Conservation (phyloP, 2,329 filamentous ascomycete species). For the Talaromyces sp. region DNA sequence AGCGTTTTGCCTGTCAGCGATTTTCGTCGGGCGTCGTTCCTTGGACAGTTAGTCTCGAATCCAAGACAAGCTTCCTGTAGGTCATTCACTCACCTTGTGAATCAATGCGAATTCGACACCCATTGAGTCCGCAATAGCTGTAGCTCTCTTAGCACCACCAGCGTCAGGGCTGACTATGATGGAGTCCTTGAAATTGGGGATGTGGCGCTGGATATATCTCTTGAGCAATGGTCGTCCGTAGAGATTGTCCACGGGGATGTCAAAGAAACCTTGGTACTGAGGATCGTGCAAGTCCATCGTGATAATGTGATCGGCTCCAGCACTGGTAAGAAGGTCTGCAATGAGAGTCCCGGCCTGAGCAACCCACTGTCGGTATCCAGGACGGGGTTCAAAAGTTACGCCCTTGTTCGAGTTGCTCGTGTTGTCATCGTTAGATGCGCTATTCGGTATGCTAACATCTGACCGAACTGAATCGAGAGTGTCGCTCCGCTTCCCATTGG, state of each 20-base stretch:
- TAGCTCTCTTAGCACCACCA: conserved; percentile 92
- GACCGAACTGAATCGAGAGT: conserved; percentile 35
- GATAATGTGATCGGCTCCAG: conserved; percentile 93
- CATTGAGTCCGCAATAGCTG: conserved; percentile 86
- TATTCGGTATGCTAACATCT: conserved; percentile 17
- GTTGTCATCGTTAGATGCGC: conserved; percentile 46
- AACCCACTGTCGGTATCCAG: conserved; percentile 98
- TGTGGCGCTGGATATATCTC: conserved; percentile 69
- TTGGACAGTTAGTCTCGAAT: conserved; percentile 27
- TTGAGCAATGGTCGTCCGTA: conserved; percentile 61
- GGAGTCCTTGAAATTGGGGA: conserved; percentile 75
- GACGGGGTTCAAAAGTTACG: conserved; percentile 68
- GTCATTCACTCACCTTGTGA: conserved; percentile 69
- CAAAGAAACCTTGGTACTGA: conserved; percentile 98
- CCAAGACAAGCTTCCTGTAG: neutral
- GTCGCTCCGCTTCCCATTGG: conserved; percentile 36
- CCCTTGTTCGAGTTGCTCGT: conserved; percentile 50
- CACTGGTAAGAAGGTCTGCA: conserved; percentile 88
- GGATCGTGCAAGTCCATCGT: conserved; percentile 96
- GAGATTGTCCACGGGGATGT: conserved; percentile 96
- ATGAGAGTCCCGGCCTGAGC: conserved; percentile 94
- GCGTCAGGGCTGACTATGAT: conserved; percentile 96
- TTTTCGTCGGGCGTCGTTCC: conserved; percentile 84
- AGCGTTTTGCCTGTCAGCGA: conserved; percentile 71
- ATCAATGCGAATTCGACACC: conserved; percentile 96